Evolutionary conservation across 1,284 basidiomycete genomes (phyloP), one percentile per base, ranked within the genome.

Genomic region (Polyporus tsugae): DNA sequence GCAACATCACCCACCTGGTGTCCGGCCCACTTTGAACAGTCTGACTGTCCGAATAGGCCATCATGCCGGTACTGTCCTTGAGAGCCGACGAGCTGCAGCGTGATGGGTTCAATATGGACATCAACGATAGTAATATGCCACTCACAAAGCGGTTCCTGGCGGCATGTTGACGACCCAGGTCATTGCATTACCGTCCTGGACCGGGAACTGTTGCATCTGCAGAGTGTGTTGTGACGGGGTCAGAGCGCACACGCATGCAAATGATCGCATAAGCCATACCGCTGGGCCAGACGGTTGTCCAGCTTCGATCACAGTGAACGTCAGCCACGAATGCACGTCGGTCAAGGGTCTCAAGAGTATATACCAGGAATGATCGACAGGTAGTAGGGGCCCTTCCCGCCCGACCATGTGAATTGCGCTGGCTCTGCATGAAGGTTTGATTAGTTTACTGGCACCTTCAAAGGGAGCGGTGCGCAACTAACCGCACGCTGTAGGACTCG

Each of bases 101-200:
- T 64, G 39, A 6, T n/a, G 64, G 4, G 46, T 13, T 61, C 41
- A 75, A 63, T 25, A 22, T 46, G 39, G 9, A 10, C 2, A 11
- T 11, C 42, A 7, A 57, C 36, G 62, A 10, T 2, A 13, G n/a
- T 33, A 17, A 11, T 11, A 10, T 15, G n/a, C 22, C 15, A 80
- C 87, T 74, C 76, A 94, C 93, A 94, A 81, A 52, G 78, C 74
- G 39, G 87, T 88, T 44, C 84, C 85, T 0, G 81, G 62, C 2
- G 78, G 70, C 29, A 94, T 75, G 77, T 92, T 84, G 62, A 89
- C 89, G 17, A 60, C 79, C 92, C 92, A 95, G 15, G 91, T 92
- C 72, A 82, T 74, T 46, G 76, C 79, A 15, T 80, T 87, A 1
- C 81, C 85, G 6, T 74, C 74, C 70, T 86, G 84, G 4, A 77